Conservation (phyloP, 2,329 filamentous ascomycete species). For the Neopestalotiopsis clavispora region DNA sequence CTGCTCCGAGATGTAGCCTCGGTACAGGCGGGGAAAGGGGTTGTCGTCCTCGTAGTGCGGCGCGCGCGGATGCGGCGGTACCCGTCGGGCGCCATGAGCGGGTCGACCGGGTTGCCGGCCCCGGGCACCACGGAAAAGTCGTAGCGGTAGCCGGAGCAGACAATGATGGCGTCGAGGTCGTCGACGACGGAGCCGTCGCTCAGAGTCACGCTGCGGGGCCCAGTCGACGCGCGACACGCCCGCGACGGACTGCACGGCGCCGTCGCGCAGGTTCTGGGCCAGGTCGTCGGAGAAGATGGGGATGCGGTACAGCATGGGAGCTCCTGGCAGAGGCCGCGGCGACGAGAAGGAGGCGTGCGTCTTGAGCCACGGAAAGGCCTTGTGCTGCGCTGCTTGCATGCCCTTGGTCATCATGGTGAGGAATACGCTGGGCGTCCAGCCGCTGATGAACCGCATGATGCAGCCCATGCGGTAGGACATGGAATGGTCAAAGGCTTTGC, state of each 20-base stretch:
- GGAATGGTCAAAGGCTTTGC: conserved; percentile 14
- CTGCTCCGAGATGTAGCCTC: conserved; percentile 13
- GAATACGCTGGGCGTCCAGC: neutral
- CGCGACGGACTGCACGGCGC: neutral
- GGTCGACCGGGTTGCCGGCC: conserved; percentile 11
- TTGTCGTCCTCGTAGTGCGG: conserved; percentile 1
- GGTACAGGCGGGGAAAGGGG: conserved; percentile 12
- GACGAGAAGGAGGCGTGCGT: neutral
- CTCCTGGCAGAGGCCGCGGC: neutral
- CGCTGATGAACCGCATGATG: neutral
- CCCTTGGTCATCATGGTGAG: neutral
- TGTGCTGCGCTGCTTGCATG: neutral
- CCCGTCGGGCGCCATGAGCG: neutral
- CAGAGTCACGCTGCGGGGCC: neutral
- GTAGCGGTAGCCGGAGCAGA: conserved; percentile 12
- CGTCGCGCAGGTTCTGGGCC: neutral
- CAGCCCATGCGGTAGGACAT: neutral
- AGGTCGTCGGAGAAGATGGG: conserved; percentile 15
- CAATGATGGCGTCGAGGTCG: conserved; percentile 6
- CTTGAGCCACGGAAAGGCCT: conserved; percentile 4
- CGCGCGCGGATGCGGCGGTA: conserved; percentile 1
- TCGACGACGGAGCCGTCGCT: neutral
- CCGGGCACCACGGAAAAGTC: conserved; percentile 11
- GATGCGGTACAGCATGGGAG: conserved; percentile 7
- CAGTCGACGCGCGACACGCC: neutral